Percentiles rank a stretch among this genome's conserved stretches.
phyloP scores from a whole-genome alignment of 1,284 basidiomycete genomes.

The Acaromyces ingoldii region DNA sequence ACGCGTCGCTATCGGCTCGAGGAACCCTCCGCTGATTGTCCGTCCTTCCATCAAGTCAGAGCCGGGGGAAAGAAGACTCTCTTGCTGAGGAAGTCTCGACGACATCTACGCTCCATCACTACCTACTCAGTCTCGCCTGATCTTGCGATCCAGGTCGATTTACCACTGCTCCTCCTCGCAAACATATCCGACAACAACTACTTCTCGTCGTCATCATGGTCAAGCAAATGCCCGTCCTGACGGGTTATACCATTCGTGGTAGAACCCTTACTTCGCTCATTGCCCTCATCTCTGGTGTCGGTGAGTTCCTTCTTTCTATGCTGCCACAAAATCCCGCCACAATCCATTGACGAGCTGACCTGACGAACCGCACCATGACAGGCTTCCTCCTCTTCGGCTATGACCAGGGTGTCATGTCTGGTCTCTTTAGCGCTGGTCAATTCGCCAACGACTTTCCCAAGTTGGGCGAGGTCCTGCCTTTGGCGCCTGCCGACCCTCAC shows the following conservation, averaged over 20 bases:
- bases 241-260: constrained; percentile 5
- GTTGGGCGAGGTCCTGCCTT: constrained; percentile 7
- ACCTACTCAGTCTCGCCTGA: no score
- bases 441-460: constrained; percentile 18
- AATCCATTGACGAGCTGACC: not conserved
- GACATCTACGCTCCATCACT: no score
- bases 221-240: constrained; percentile 9
- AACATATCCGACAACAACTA: no score
- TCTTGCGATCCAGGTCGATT: no score
- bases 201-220: constrained; percentile 10
- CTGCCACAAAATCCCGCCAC: not conserved
- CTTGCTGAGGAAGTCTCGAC: no score
- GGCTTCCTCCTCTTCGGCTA: constrained; percentile 59
- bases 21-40: no score
- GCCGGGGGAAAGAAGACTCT: no score
- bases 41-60: no score
- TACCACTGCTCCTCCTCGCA: no score
- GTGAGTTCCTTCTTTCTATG: no score
- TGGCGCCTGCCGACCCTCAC: not conserved
- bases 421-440: constrained; percentile 46
- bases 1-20: no score
- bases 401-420: constrained; percentile 65
- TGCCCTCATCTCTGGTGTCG: constrained; percentile 12
- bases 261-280: constrained; percentile 7
- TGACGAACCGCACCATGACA: not conserved